Conservation (phyloP, 2,329 filamentous ascomycete species). For the Ascochyta clinopodiicola region DNA sequence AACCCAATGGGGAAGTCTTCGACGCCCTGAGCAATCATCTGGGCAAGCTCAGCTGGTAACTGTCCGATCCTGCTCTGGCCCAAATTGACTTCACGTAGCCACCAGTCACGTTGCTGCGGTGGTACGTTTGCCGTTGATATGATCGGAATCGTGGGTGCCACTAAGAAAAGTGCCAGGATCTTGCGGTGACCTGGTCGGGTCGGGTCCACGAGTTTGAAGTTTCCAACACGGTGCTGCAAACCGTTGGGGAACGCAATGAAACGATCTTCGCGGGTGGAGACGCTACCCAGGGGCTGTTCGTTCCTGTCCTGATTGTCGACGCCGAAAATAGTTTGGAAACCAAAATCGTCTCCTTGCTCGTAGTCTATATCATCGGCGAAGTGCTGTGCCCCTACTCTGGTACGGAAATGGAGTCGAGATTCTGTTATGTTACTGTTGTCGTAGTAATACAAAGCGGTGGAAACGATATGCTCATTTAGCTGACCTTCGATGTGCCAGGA, state of each 20-base stretch:
- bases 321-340: conserved; percentile 10
- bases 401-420: conserved; percentile 26
- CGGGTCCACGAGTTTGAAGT: conserved; percentile 58
- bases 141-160: conserved; percentile 61
- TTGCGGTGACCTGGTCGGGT: conserved; percentile 61
- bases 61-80: background rate
- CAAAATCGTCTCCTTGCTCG: conserved; percentile 5
- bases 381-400: conserved; percentile 3
- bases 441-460: conserved; percentile 68
- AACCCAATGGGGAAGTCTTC: conserved; percentile 22
- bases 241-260: conserved; percentile 63
- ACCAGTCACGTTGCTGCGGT: conserved; percentile 57
- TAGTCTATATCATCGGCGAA: conserved; percentile 4
- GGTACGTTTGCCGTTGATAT: conserved; percentile 59
- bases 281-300: conserved; percentile 55
- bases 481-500: conserved; percentile 58
- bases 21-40: conserved; percentile 17
- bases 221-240: conserved; percentile 26
- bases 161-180: conserved; percentile 64
- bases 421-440: conserved; percentile 64
- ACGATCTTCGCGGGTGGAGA: conserved; percentile 56
- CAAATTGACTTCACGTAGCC: conserved; percentile 3
- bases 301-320: background rate
- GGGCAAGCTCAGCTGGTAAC: conserved; percentile 22
- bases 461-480: conserved; percentile 68